Conservation (phyloP, 352 stramenopile genomes). For the Pythium sukuiense region DNA sequence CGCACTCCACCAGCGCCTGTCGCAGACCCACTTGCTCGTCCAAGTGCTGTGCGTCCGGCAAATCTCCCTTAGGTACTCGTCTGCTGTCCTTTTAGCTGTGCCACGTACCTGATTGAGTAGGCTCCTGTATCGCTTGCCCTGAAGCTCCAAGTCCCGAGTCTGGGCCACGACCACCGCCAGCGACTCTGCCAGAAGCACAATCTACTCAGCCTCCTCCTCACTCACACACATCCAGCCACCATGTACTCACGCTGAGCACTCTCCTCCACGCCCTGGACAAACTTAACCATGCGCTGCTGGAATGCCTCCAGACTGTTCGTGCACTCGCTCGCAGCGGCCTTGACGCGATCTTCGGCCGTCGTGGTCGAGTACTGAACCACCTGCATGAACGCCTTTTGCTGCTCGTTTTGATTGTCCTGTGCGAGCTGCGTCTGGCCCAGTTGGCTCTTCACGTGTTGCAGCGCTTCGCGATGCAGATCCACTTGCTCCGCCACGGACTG, state of each 20-base stretch:
- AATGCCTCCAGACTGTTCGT: constrained; percentile 41
- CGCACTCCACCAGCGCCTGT: constrained; percentile 16
- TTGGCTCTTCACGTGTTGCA: constrained; percentile 41
- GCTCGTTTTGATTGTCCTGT: constrained; percentile 47
- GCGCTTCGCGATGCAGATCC: constrained; percentile 43
- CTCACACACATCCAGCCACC: neutral
- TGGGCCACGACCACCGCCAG: constrained; percentile 38
- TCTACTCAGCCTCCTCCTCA: neutral
- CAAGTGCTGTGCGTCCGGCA: constrained; percentile 27
- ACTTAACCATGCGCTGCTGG: constrained; percentile 46
- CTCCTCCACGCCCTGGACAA: constrained; percentile 48
- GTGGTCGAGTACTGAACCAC: constrained; percentile 41
- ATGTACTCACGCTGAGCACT: constrained; percentile 38
- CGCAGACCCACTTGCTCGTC: constrained; percentile 40
- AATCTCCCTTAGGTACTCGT: too few species aligned
- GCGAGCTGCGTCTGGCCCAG: constrained; percentile 43
- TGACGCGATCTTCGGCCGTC: constrained; percentile 32
- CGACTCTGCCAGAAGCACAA: constrained; percentile 29
- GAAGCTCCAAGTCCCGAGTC: constrained; percentile 42
- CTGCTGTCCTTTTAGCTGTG: too few species aligned
- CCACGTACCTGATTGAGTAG: constrained; percentile 53
- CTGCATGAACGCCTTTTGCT: constrained; percentile 49
- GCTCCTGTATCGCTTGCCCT: constrained; percentile 41
- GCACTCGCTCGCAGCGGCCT: constrained; percentile 25
- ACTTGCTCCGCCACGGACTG: constrained; percentile 49